Evolutionary conservation across 1,139 yeast genomes (phyloP).

Genomic region (Pichia kudriavzevii): DNA sequence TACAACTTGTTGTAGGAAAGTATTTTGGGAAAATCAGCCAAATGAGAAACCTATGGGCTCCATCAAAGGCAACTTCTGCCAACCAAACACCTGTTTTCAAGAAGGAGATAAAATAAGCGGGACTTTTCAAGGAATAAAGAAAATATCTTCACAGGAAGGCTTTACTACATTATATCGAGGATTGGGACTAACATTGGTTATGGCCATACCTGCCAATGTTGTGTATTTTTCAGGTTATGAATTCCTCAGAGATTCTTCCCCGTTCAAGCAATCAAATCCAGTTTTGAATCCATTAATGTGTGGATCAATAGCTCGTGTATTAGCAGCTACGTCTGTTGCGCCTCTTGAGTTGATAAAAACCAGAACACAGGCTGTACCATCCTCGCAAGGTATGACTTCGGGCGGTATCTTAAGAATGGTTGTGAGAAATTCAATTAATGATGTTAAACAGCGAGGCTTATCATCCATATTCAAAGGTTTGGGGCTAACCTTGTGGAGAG

Average conservation of each 20-base stretch:
- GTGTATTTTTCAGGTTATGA: slow-evolving; percentile 95
- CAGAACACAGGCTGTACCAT: slow-evolving; percentile 77
- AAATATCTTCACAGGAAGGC: slow-evolving; percentile 70
- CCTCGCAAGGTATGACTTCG: slow-evolving; percentile 25
- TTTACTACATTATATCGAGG: slow-evolving; percentile 81
- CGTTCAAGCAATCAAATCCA: slow-evolving; percentile 37
- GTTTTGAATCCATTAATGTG: slow-evolving; percentile 71
- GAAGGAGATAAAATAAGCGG: slow-evolving; percentile 30
- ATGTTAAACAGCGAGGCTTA: slow-evolving; percentile 52
- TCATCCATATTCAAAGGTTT: slow-evolving; percentile 74
- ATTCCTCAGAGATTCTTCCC: slow-evolving; percentile 67
- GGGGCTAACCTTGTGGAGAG: slow-evolving; percentile 87
- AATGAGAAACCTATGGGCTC: slow-evolving; percentile 2
- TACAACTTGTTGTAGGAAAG: slow-evolving; percentile 28
- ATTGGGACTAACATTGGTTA: slow-evolving; percentile 66
- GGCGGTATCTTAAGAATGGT: slow-evolving; percentile 41
- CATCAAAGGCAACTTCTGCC: slow-evolving; percentile 24
- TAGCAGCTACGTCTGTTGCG: slow-evolving; percentile 80
- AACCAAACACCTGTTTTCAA: slow-evolving; percentile 22
- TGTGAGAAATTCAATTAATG: slow-evolving; percentile 47
- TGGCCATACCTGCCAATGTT: slow-evolving; percentile 91
- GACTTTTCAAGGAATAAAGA: slow-evolving; percentile 65
- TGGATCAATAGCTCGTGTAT: slow-evolving; percentile 75
- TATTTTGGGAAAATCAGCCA: slow-evolving; percentile 34
- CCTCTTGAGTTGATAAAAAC: slow-evolving; percentile 88